phyloP scores from a whole-genome alignment of 345 rosid genomes.

The Eucalyptus brandiana region DNA sequence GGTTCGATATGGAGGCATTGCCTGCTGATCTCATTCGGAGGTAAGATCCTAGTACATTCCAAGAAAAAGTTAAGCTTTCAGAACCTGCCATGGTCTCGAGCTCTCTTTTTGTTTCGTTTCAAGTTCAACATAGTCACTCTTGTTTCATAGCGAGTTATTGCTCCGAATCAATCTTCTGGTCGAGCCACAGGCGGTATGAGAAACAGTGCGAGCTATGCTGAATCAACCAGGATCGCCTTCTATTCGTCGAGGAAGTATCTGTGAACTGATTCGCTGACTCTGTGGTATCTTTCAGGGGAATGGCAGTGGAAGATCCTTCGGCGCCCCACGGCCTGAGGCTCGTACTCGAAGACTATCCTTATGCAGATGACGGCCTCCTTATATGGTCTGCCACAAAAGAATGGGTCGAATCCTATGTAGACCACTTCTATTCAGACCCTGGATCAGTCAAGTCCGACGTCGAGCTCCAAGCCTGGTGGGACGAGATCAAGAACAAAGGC shows the following conservation, averaged over 20 bases:
- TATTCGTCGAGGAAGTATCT: not conserved
- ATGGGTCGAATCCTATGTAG: constrained; percentile 61
- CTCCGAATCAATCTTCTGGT: not conserved
- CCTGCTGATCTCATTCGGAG: constrained; percentile 92
- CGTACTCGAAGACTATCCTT: constrained; percentile 85
- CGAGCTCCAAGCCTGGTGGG: constrained; percentile 96
- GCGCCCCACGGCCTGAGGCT: constrained; percentile 62
- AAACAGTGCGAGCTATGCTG: not conserved
- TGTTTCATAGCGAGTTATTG: not conserved
- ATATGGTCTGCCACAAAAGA: constrained; percentile 81
- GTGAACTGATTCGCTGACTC: not conserved
- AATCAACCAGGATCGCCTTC: not conserved
- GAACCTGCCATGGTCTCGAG: not conserved
- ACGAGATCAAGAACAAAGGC: constrained; percentile 84
- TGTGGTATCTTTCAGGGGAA: constrained; percentile 39
- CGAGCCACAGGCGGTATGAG: not conserved
- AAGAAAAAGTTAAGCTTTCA: not conserved
- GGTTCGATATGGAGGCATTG: constrained; percentile 88
- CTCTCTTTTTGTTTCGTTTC: not conserved
- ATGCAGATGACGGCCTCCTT: constrained; percentile 85
- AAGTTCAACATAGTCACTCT: not conserved
- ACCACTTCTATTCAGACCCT: constrained; percentile 58
- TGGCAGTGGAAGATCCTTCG: constrained; percentile 89
- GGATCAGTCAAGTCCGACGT: constrained; percentile 46
- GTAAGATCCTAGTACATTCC: constrained; percentile 9